A percentile compares a stretch with the other conserved stretches of the same genome.
Evolutionary conservation across 768 basidiomycete species (phyloP).

Genomic region (Naematelia encephala): DNA sequence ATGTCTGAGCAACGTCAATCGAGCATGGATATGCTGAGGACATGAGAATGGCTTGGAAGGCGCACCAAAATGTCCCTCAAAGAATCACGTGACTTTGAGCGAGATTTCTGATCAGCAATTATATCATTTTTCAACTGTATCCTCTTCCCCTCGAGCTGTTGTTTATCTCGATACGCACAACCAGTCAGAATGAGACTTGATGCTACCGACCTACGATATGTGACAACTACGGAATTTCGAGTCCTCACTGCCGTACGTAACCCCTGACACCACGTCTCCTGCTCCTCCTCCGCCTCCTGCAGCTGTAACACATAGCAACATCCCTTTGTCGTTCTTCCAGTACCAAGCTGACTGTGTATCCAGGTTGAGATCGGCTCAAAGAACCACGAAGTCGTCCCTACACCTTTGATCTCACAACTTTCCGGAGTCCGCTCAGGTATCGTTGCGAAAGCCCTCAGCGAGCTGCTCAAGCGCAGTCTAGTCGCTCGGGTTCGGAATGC

Average conservation of each 20-base stretch:
- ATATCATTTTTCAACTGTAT: background rate
- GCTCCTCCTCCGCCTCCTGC: background rate
- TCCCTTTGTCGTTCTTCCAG: background rate
- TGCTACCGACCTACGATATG: conserved; percentile 88
- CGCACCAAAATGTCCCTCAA: no score
- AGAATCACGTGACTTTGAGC: background rate
- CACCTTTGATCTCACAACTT: conserved; percentile 80
- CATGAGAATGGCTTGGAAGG: no score
- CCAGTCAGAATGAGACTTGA: conserved; percentile 75
- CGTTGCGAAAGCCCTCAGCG: conserved; percentile 86
- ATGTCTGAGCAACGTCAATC: no score
- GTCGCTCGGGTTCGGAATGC: conserved; percentile 85
- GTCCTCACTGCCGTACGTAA: conserved; percentile 82
- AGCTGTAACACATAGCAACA: background rate
- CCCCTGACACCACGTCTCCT: background rate
- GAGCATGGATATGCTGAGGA: no score
- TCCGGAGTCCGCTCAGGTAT: conserved; percentile 89
- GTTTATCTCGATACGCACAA: background rate
- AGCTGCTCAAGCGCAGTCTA: conserved; percentile 84
- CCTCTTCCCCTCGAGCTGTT: background rate
- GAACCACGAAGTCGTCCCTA: conserved; percentile 95
- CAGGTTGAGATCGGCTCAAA: conserved; percentile 97
- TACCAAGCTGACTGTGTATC: background rate
- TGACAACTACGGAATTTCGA: conserved; percentile 86
- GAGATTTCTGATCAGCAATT: background rate